Evolutionary conservation across 2,329 filamentous ascomycete genomes (phyloP), one percentile per base, ranked within the genome.

Genomic region (Curvularia eragrostidis): DNA sequence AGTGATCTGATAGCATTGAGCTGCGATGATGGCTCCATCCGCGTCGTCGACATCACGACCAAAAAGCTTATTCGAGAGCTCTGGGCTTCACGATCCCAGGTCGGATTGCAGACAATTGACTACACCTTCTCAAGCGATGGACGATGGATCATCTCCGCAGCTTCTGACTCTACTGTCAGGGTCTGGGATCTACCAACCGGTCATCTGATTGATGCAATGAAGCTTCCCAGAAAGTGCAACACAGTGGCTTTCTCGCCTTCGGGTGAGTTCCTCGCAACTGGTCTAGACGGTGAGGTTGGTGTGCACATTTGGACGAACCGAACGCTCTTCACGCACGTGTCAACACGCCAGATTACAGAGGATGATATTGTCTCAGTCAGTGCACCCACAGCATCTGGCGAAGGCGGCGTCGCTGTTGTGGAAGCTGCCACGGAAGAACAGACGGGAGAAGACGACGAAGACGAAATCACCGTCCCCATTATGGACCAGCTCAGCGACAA

Each of bases 271-370:
- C 84, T 99, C n/a, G 95, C 95, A 3, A 95, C 93, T 3, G 90
- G 93, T 0, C 88, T 93, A 52, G 87, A 92, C 52, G 90, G 89
- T 56, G 87, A 89, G 62, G 85, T 97, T 1, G 95, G 95, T 12
- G 89, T 99, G n/a, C 89, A 91, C 66, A 86, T 99, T 47, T 99
- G 95, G 94, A 97, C 91, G 21, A 99, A 99, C 78, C 91, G 91
- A 71, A 89, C 90, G 0, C 82, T 98, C 1, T 99, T 97, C 81
- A 91, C 89, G 54, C 93, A 97, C 67, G 87, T 97, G 0, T 89
- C 93, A 0, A 96, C 93, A 1, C 84, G 90, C 19, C 91, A 95
- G 67, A 90, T 99, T 57, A 89, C 90, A 3, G 91, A 96, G 63
- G 84, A 86, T 53, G 88, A 91, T 46, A 86, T 96, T 42, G 81